Base-by-base conservation (phyloP, 805 yeast species). In the Candida peoriensis region DNA sequence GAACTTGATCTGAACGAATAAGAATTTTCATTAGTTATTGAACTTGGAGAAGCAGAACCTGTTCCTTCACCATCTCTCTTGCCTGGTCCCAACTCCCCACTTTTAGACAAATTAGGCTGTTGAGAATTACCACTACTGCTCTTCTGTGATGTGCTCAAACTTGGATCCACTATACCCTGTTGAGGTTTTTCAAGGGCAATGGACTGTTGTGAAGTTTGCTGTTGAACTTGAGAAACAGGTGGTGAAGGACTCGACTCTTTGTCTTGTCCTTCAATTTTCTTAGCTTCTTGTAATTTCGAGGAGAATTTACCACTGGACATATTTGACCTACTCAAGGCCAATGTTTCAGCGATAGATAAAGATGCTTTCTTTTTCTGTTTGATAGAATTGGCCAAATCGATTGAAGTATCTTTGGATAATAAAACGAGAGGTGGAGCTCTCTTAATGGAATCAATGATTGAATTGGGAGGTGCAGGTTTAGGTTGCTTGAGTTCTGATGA, bases 301-400 rank as follows among this genome's bases (percentile, higher is more conserved):
- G 47, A 46, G 30, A 47, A 53, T 34, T 48, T 51, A 4, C 56
- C 57, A 41, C 54, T 55, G 1, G 54, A 50, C 70, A 71, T 68
- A 8, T 66, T 59, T 4, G 72, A 63, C 25, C 80, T 55, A 40
- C 72, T 72, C 34, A 72, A 46, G 1, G 82, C 82, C 43, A 76
- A 54, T 3, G 81, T 73, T 43, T 76, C 79, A 0, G 82, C 81
- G 32, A 76, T 75, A 2, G 81, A 70, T 20, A 74, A 50, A 2
- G 66, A 47, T 24, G 61, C 21, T 35, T 50, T 50, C 43, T 47
- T 48, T 43, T 50, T 49, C 32, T 46, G 47, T 23, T 39, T 43
- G 4, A 43, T 32, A 13, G 47, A 39, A 16, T 47, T 46, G 8
- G 52, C 52, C 30, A 52, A 32, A 32, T 52, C 57, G 19, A 45